Evolutionary conservation across 306 rosid genomes (phyloP).

Genomic region (Citrullus colocynthis): DNA sequence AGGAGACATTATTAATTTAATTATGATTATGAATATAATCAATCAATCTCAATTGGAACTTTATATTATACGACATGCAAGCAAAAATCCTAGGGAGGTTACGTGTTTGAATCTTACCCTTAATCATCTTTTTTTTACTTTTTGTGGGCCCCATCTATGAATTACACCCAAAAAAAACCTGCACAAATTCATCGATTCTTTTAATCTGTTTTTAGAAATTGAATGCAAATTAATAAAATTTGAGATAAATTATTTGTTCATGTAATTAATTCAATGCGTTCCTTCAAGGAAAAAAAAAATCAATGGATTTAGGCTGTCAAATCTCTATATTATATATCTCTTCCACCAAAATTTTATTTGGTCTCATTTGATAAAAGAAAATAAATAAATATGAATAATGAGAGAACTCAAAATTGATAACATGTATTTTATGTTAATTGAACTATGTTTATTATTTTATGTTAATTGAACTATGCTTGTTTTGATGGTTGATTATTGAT

Average conservation of each 20-base stretch:
- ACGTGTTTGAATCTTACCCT: conserved; percentile 4
- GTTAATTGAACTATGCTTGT: too few species aligned
- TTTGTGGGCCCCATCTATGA: neutral
- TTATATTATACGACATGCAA: neutral
- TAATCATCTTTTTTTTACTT: neutral
- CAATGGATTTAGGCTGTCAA: neutral
- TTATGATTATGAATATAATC: neutral
- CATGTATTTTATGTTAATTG: too few species aligned
- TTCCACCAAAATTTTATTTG: neutral
- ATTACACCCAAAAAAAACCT: neutral
- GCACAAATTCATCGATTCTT: neutral
- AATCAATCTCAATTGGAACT: neutral
- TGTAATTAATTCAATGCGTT: neutral
- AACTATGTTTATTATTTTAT: too few species aligned
- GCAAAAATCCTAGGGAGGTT: neutral
- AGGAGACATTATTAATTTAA: neutral
- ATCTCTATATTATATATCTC: neutral
- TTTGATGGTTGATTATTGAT: too few species aligned
- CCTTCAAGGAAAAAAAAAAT: too few species aligned
- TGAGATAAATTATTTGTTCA: neutral
- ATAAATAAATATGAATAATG: too few species aligned
- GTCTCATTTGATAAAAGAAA: neutral
- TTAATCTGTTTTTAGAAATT: neutral
- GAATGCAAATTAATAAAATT: neutral
- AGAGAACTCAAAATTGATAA: too few species aligned